phyloP scores from a whole-genome alignment of 2,329 filamentous ascomycete genomes.

The Fusarium globosum region DNA sequence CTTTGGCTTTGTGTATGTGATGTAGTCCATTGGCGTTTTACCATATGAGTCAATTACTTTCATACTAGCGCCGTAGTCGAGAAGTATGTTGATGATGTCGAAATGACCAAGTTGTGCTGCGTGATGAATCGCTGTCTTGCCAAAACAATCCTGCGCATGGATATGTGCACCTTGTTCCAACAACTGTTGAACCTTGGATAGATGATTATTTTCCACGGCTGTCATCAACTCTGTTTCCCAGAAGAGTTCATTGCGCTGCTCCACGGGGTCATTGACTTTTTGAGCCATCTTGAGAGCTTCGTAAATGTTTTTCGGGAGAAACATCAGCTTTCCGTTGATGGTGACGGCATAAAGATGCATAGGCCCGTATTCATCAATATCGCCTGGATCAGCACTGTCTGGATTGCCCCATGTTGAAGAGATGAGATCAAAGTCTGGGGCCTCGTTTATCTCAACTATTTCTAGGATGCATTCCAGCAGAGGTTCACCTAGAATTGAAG shows the following conservation, averaged over 20 bases:
- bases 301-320: neutral
- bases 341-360: conserved; percentile 1
- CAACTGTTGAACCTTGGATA: neutral
- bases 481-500: neutral
- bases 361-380: neutral
- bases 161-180: neutral
- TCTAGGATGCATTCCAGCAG: neutral
- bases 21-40: neutral
- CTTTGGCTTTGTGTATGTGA: neutral
- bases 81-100: neutral
- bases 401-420: conserved; percentile 6
- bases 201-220: neutral
- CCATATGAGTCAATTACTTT: neutral
- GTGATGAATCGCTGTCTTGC: conserved; percentile 1
- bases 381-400: neutral
- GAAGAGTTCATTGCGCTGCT: neutral
- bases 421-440: neutral
- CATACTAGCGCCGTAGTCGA: conserved; percentile 6
- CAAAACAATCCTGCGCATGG: neutral
- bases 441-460: neutral
- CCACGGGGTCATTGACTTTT: neutral
- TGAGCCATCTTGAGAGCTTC: conserved; percentile 6
- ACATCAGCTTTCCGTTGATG: neutral
- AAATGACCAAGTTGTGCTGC: neutral
- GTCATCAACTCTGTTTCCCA: neutral